A percentile compares a stretch with the other conserved stretches of the same genome.
These are phyloP conservation scores for Phyllosticta paracitricarpa DNA, from an alignment of 2,329 filamentous ascomycete genomes.

Conservation along the genomic window DNA sequence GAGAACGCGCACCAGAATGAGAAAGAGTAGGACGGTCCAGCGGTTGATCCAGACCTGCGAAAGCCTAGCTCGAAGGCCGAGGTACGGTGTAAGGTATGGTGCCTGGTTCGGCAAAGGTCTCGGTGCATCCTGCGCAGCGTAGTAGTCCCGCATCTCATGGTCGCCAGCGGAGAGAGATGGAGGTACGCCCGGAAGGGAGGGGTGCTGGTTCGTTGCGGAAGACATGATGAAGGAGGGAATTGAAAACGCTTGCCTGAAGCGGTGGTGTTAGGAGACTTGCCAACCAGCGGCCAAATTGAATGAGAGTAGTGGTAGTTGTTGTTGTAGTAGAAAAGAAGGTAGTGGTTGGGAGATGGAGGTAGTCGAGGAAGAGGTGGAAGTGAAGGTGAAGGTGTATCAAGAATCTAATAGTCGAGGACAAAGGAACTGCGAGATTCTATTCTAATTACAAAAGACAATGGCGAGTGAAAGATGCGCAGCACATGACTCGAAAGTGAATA, in stretches of 20 bases:
- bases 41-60: constrained; percentile 97
- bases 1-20: constrained; percentile 74
- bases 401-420: background rate
- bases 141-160: constrained; percentile 53
- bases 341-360: constrained; percentile 17
- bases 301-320: background rate
- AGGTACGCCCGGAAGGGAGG: constrained; percentile 45
- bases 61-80: constrained; percentile 77
- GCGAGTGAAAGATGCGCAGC: constrained; percentile 14
- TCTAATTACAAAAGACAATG: constrained; percentile 16
- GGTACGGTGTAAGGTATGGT: constrained; percentile 74
- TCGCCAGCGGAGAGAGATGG: constrained; percentile 51
- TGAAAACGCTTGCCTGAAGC: constrained; percentile 19
- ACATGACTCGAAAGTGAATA: constrained; percentile 28
- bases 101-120: constrained; percentile 52
- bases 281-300: constrained; percentile 12
- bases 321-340: background rate
- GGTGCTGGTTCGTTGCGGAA: constrained; percentile 44
- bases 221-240: constrained; percentile 30
- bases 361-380: background rate
- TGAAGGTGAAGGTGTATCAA: background rate
- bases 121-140: constrained; percentile 44
- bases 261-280: constrained; percentile 21
- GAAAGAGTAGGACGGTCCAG: constrained; percentile 83
- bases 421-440: constrained; percentile 1